These are phyloP conservation scores for Hypoxylon sp. DNA, from an alignment of 2,329 filamentous ascomycete species.

Conservation along the genomic window DNA sequence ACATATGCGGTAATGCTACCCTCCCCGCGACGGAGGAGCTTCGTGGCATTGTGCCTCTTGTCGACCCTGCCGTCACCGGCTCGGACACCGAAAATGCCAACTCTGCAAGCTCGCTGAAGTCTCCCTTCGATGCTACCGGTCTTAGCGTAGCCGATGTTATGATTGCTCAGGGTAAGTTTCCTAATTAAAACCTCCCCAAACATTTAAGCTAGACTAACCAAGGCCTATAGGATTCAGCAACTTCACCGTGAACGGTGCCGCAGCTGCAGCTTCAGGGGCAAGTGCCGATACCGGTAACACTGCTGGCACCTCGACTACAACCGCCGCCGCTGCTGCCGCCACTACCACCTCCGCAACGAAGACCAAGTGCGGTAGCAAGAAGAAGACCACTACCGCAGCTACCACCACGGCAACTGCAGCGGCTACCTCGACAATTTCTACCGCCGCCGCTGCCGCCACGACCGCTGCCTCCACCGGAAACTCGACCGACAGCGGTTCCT, in stretches of 20 bases:
- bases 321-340: slow-evolving; percentile 38
- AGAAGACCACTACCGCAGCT: slow-evolving; percentile 7
- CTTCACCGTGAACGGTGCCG: slow-evolving; percentile 60
- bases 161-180: slow-evolving; percentile 53
- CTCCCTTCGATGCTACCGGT: slow-evolving; percentile 69
- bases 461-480: slow-evolving; percentile 33
- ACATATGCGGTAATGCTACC: slow-evolving; percentile 71
- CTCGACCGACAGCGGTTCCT: slow-evolving; percentile 16
- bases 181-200: not conserved
- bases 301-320: slow-evolving; percentile 38
- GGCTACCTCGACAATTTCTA: slow-evolving; percentile 25
- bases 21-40: slow-evolving; percentile 71
- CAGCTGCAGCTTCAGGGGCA: slow-evolving; percentile 39
- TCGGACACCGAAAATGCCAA: slow-evolving; percentile 70
- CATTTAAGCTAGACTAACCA: not conserved
- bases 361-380: slow-evolving; percentile 30
- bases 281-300: slow-evolving; percentile 43
- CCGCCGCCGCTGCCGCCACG: slow-evolving; percentile 31
- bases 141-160: slow-evolving; percentile 74
- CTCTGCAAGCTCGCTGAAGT: slow-evolving; percentile 62
- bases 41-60: slow-evolving; percentile 73
- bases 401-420: slow-evolving; percentile 29
- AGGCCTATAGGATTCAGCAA: slow-evolving; percentile 66
- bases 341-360: slow-evolving; percentile 21
- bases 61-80: slow-evolving; percentile 72